These are phyloP conservation scores for Xylaria hypoxylon DNA, from an alignment of 2,329 filamentous ascomycete species.

Conservation along the genomic window DNA sequence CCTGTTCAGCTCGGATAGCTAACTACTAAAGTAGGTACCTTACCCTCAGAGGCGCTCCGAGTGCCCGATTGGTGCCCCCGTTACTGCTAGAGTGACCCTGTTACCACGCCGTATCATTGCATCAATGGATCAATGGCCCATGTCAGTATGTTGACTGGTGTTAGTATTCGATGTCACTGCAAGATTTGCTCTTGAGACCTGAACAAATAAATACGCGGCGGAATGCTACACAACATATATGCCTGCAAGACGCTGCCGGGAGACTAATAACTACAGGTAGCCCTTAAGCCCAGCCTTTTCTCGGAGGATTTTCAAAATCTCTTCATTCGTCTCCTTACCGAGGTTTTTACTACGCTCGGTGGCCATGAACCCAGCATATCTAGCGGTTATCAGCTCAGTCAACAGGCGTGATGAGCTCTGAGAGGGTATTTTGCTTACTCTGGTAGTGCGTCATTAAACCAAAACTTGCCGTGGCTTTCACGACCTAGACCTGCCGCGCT, in stretches of 20 bases:
- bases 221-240: too few species aligned
- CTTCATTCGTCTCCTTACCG: conserved; percentile 14
- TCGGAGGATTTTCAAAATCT: conserved; percentile 23
- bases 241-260: background rate
- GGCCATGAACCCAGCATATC: conserved; percentile 22
- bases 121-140: background rate
- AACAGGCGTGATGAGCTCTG: background rate
- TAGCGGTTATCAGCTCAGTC: conserved; percentile 3
- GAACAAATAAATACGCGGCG: too few species aligned
- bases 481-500: conserved; percentile 25
- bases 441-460: conserved; percentile 22
- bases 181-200: too few species aligned
- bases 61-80: too few species aligned
- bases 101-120: too few species aligned
- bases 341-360: conserved; percentile 19
- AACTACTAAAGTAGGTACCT: too few species aligned
- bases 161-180: background rate
- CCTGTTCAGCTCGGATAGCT: too few species aligned
- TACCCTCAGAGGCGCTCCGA: too few species aligned
- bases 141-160: background rate
- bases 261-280: background rate
- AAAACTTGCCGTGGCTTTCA: conserved; percentile 33
- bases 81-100: too few species aligned
- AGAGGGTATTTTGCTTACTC: conserved; percentile 12
- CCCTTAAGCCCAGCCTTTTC: conserved; percentile 11